Evolutionary conservation across 2,329 filamentous ascomycete genomes (phyloP), one percentile per base, ranked within the genome.

Genomic region (Aspergillus sp.): DNA sequence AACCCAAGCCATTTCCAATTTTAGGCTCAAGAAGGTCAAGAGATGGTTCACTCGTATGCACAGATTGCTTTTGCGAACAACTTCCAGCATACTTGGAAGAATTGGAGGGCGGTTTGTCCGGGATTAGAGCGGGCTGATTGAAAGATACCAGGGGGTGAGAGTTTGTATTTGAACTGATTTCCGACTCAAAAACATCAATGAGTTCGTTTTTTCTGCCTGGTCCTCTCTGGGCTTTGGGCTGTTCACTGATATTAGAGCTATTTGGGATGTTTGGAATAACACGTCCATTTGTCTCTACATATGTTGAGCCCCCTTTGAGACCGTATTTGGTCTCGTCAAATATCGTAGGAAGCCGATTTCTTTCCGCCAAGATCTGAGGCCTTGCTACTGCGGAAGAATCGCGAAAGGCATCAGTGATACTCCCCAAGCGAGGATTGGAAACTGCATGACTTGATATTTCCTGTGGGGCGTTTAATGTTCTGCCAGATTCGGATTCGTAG

Each of bases 321-420:
- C 44, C 49, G 40, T 58, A 53, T 32, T 49, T 52, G 9, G 46
- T 51, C 5, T 40, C 37, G 33, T 58, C 49, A 7, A 53, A 57
- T 6, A n/a, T 45, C 4, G 33, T 9, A 1, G 48, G 41, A 27
- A 46, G 27, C 7, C n/a, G 10, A 27, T 33, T 3, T 33, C 45
- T 50, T n/a, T 39, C 11, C 5, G 42, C 40, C 1, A 42, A 40
- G 7, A 43, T n/a, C 2, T 39, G 39, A 13, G 38, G 13, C 27
- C 13, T 31, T 9, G 35, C 40, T 29, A 40, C 8, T 27, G 10
- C 36, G 11, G 35, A 27, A 11, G 30, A 38, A 9, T 19, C 12
- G 29, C 13, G 28, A 39, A 44, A 39, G 31, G 47, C 26, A 29
- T 51, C 38, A 33, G 41, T 4, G 27, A 8, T 6, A 30, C 27